phyloP scores from a whole-genome alignment of 306 rosid species.

The Luffa acutangula region DNA sequence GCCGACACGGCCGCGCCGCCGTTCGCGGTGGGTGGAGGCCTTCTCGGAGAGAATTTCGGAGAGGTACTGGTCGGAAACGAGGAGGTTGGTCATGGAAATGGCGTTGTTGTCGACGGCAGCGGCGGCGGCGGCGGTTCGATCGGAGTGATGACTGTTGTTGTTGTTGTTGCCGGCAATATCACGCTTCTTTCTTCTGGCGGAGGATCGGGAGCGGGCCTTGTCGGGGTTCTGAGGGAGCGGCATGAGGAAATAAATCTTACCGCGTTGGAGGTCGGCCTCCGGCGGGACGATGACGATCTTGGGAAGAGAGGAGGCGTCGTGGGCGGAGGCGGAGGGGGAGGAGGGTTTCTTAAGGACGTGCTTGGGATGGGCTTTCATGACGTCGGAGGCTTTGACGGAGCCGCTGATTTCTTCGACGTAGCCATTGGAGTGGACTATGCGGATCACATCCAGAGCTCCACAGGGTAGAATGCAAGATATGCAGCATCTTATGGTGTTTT shows the following conservation, averaged over 20 bases:
- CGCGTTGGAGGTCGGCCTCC: constrained; percentile 79
- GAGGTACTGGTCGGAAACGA: constrained; percentile 47
- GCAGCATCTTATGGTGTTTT: constrained; percentile 74
- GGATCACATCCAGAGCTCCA: constrained; percentile 80
- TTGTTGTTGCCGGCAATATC: background rate
- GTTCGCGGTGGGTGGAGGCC: constrained; percentile 58
- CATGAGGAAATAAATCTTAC: constrained; percentile 94
- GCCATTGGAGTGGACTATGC: constrained; percentile 82
- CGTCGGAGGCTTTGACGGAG: constrained; percentile 52
- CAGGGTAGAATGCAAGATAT: constrained; percentile 97
- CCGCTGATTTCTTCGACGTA: constrained; percentile 77
- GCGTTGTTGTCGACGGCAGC: background rate
- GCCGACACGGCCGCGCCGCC: constrained; percentile 80
- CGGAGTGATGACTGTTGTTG: background rate
- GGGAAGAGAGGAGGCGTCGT: constrained; percentile 27
- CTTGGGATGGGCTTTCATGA: constrained; percentile 78
- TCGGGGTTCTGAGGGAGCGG: constrained; percentile 39
- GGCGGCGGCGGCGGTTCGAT: background rate
- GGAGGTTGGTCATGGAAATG: constrained; percentile 1
- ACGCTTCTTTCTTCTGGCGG: constrained; percentile 15
- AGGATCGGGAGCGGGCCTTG: constrained; percentile 8
- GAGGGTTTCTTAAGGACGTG: constrained; percentile 81
- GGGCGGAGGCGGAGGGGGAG: constrained; percentile 16
- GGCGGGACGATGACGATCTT: constrained; percentile 76
- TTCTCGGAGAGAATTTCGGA: constrained; percentile 77